phyloP scores from a whole-genome alignment of 2,329 filamentous ascomycete genomes.

The Ophiostoma sp. region DNA sequence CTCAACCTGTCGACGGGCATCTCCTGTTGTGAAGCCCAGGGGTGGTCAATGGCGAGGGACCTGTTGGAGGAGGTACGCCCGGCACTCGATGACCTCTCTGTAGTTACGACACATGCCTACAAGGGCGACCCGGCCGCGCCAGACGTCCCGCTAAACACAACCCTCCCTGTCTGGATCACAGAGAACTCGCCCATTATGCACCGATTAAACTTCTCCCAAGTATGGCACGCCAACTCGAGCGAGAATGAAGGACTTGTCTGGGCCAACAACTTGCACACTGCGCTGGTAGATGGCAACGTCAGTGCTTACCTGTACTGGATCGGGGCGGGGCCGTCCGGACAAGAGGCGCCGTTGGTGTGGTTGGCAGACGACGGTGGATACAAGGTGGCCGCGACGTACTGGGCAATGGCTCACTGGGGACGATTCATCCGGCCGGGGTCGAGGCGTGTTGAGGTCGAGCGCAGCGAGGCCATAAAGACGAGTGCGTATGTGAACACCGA shows the following conservation, averaged over 20 bases:
- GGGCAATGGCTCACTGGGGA: slow-evolving; percentile 41
- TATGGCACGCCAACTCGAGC: slow-evolving; percentile 45
- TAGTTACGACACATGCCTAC: slow-evolving; percentile 22
- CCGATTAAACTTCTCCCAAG: slow-evolving; percentile 8
- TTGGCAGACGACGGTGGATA: not conserved
- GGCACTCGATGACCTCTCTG: not conserved
- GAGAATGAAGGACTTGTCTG: slow-evolving; percentile 50
- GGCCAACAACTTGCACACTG: slow-evolving; percentile 36
- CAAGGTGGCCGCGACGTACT: slow-evolving; percentile 29
- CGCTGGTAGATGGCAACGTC: slow-evolving; percentile 17
- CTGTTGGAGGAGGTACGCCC: not conserved
- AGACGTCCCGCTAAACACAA: slow-evolving; percentile 5
- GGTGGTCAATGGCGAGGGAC: slow-evolving; percentile 15
- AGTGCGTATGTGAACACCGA: slow-evolving; percentile 15
- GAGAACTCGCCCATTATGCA: slow-evolving; percentile 24
- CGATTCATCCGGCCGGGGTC: slow-evolving; percentile 40
- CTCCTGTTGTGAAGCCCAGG: slow-evolving; percentile 23
- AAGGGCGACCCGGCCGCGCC: slow-evolving; percentile 14
- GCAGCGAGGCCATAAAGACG: not conserved
- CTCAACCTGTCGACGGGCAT: not conserved
- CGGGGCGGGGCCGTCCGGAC: not conserved
- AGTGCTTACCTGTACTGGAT: slow-evolving; percentile 49
- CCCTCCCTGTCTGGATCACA: slow-evolving; percentile 20
- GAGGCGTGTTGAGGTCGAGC: not conserved
- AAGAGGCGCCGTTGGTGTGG: slow-evolving; percentile 19